These are phyloP conservation scores for Vitis rupestris DNA, from an alignment of 164 flowering plant species.

Conservation along the genomic window DNA sequence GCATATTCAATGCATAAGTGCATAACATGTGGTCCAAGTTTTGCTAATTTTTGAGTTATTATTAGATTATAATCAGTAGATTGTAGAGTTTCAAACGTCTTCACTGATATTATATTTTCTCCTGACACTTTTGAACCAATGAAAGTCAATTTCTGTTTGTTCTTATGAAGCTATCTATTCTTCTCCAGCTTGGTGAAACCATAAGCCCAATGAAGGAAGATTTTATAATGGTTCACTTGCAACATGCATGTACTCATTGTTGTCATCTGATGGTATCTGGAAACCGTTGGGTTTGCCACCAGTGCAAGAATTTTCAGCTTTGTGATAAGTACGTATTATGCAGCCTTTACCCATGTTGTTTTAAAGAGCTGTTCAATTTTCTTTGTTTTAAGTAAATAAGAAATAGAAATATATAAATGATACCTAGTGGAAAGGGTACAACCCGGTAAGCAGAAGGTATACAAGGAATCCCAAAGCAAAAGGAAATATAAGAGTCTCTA, in stretches of 20 bases:
- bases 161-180: conserved; percentile 3
- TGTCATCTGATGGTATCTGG: conserved; percentile 84
- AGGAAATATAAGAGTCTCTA: too few relatives aligned
- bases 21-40: background rate
- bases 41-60: background rate
- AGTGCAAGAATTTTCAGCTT: conserved; percentile 88
- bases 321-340: conserved; percentile 78
- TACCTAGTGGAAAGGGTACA: too few relatives aligned
- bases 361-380: background rate
- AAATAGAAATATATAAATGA: too few relatives aligned
- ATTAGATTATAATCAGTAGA: background rate
- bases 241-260: conserved; percentile 87
- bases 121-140: background rate
- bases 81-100: background rate
- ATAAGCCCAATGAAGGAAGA: conserved; percentile 97
- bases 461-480: too few relatives aligned
- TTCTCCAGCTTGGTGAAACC: conserved; percentile 89
- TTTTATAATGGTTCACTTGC: conserved; percentile 98
- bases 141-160: background rate
- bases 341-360: background rate
- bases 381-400: background rate
- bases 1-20: too few relatives aligned
- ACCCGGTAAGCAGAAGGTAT: too few relatives aligned
- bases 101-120: background rate
- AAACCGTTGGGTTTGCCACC: conserved; percentile 83